Conservation (phyloP, 768 basidiomycete species). For the Russula griseocarnosa region DNA sequence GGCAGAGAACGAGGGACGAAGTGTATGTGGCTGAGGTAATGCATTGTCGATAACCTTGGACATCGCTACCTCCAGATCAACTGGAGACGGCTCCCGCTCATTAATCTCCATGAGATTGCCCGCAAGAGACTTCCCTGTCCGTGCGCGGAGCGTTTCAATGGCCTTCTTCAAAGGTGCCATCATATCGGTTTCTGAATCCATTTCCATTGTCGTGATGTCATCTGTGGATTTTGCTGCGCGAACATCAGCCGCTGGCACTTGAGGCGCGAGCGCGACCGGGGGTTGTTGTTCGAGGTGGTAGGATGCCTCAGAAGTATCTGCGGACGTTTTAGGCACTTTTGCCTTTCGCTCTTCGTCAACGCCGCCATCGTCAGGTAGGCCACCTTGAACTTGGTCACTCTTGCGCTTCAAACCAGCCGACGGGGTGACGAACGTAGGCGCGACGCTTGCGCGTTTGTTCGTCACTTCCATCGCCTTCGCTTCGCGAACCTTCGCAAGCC, state of each 20-base stretch:
- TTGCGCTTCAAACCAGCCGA: slow-evolving; percentile 51
- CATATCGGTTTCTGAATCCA: slow-evolving; percentile 43
- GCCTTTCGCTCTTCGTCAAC: slow-evolving; percentile 36
- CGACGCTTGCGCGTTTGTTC: slow-evolving; percentile 32
- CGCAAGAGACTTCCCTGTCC: slow-evolving; percentile 59
- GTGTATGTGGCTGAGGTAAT: background rate
- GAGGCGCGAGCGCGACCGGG: background rate
- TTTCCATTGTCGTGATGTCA: slow-evolving; percentile 3
- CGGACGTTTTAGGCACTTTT: slow-evolving; percentile 49
- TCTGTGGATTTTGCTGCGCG: slow-evolving; percentile 11
- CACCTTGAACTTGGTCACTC: slow-evolving; percentile 43
- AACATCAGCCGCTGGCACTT: slow-evolving; percentile 6
- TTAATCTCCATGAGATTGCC: slow-evolving; percentile 33
- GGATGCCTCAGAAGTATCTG: slow-evolving; percentile 26
- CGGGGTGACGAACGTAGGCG: slow-evolving; percentile 15
- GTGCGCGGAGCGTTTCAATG: slow-evolving; percentile 61
- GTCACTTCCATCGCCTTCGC: slow-evolving; percentile 45
- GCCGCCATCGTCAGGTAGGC: background rate
- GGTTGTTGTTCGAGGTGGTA: slow-evolving; percentile 1
- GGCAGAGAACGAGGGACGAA: slow-evolving; percentile 14
- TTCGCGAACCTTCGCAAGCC: slow-evolving; percentile 75
- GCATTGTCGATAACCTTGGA: slow-evolving; percentile 65
- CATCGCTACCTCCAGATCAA: slow-evolving; percentile 9
- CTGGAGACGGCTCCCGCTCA: slow-evolving; percentile 1
- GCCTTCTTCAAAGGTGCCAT: slow-evolving; percentile 68